Percentiles rank a stretch among this genome's conserved stretches.
phyloP scores from a whole-genome alignment of 2,329 filamentous ascomycete genomes.

The Ophiostoma novo-ulmi region DNA sequence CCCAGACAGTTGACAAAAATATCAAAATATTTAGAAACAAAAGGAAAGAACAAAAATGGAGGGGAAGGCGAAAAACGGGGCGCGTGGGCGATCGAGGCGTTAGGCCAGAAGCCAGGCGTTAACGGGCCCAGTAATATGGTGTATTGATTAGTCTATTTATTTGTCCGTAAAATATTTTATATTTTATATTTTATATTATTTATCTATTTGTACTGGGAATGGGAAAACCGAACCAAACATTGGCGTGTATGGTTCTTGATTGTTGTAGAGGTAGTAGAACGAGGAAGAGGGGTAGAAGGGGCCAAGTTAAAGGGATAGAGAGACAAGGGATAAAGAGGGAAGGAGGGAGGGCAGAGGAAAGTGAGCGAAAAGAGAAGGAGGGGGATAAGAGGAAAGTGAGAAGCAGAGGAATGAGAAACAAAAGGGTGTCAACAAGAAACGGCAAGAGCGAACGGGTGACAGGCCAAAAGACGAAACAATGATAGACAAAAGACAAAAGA shows the following conservation, averaged over 20 bases:
- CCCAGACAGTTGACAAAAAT: not conserved
- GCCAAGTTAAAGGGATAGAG: not conserved
- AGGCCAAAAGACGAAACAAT: not conserved
- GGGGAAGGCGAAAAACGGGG: constrained; percentile 15
- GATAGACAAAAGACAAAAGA: not conserved
- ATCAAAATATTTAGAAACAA: not conserved
- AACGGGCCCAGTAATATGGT: not conserved
- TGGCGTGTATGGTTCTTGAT: not conserved
- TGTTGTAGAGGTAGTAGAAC: too few species aligned
- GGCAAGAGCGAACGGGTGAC: not conserved
- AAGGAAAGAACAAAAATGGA: constrained; percentile 14
- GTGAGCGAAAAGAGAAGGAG: not conserved
- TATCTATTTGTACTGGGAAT: not conserved
- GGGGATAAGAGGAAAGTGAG: not conserved
- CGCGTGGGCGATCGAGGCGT: constrained; percentile 13
- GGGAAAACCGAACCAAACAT: not conserved
- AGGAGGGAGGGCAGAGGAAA: not conserved
- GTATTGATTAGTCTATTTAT: not conserved
- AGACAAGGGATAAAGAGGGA: not conserved
- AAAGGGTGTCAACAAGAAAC: not conserved
- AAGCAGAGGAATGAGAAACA: not conserved
- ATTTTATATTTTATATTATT: not conserved
- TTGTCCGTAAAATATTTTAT: not conserved
- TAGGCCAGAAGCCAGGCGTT: not conserved
- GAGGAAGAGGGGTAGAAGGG: constrained; percentile 5